Evolutionary conservation across 2,329 filamentous ascomycete genomes (phyloP).

Genomic region (Colletotrichum godetiae): DNA sequence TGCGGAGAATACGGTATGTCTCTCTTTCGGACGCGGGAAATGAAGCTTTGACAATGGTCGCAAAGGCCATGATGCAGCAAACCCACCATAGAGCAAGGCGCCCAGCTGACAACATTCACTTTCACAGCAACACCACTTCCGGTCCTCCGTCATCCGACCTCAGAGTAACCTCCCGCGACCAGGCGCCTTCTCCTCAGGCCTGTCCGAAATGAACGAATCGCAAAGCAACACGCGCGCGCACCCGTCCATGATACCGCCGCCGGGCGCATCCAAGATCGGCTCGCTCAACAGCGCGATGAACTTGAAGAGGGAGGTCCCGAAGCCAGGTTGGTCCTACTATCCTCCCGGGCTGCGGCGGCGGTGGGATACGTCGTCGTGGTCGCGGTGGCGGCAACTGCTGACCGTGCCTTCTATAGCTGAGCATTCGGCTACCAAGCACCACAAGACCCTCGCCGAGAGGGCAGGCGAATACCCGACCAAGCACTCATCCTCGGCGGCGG

Average conservation of each 20-base stretch:
- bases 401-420: constrained; percentile 49
- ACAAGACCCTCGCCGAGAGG: constrained; percentile 67
- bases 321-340: constrained; percentile 52
- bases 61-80: background rate
- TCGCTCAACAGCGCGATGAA: constrained; percentile 51
- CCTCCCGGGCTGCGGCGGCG: constrained; percentile 20
- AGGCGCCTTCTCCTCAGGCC: constrained; percentile 43
- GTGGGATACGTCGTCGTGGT: background rate
- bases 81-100: background rate
- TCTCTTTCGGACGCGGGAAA: background rate
- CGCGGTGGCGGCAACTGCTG: constrained; percentile 4
- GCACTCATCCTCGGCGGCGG: constrained; percentile 47
- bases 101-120: background rate
- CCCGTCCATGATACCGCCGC: constrained; percentile 52
- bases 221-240: constrained; percentile 67
- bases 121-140: constrained; percentile 33
- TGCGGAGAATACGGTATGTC: constrained; percentile 48
- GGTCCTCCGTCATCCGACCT: constrained; percentile 39
- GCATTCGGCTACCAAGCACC: constrained; percentile 61
- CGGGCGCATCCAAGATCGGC: constrained; percentile 46
- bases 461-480: constrained; percentile 62
- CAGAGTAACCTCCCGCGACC: constrained; percentile 38
- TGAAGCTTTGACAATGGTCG: background rate
- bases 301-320: constrained; percentile 63
- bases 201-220: constrained; percentile 69